These are phyloP conservation scores for Aspergillus niger DNA, from an alignment of 2,329 filamentous ascomycete genomes.

Conservation along the genomic window DNA sequence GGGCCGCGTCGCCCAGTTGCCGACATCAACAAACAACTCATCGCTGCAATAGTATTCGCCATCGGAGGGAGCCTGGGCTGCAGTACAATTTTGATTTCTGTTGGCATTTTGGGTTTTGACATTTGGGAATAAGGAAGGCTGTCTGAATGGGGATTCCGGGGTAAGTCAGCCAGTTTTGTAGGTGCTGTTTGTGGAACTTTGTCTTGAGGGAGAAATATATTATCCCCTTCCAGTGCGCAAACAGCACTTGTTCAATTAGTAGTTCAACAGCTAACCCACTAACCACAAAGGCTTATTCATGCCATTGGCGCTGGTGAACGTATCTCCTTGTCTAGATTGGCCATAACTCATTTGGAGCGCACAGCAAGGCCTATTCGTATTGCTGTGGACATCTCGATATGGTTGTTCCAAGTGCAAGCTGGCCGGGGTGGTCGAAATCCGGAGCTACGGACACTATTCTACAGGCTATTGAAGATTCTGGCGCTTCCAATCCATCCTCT, in stretches of 20 bases:
- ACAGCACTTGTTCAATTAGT: background rate
- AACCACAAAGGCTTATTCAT: slow-evolving; percentile 71
- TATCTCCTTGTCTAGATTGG: slow-evolving; percentile 78
- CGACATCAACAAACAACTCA: slow-evolving; percentile 27
- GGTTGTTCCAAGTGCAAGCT: slow-evolving; percentile 91
- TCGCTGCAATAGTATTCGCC: background rate
- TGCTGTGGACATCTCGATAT: slow-evolving; percentile 93
- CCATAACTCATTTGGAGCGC: slow-evolving; percentile 72
- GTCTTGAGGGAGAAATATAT: slow-evolving; percentile 8
- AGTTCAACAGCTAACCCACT: background rate
- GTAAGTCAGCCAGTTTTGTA: slow-evolving; percentile 30
- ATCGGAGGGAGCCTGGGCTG: background rate
- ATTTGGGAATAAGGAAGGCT: background rate
- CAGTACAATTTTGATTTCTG: slow-evolving; percentile 6
- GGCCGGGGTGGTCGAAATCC: slow-evolving; percentile 86
- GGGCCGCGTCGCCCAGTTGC: slow-evolving; percentile 34
- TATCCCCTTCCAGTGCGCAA: slow-evolving; percentile 4
- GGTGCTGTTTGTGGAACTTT: background rate
- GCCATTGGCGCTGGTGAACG: slow-evolving; percentile 82
- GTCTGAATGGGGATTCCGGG: slow-evolving; percentile 48
- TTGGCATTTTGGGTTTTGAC: slow-evolving; percentile 6
- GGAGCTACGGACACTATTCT: slow-evolving; percentile 88
- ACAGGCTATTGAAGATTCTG: slow-evolving; percentile 77
- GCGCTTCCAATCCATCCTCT: slow-evolving; percentile 78
- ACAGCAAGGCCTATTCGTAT: slow-evolving; percentile 75